A percentile compares a stretch with the other conserved stretches of the same genome.
These are phyloP conservation scores for Diaporthe citri DNA, from an alignment of 2,329 filamentous ascomycete genomes.

Conservation along the genomic window DNA sequence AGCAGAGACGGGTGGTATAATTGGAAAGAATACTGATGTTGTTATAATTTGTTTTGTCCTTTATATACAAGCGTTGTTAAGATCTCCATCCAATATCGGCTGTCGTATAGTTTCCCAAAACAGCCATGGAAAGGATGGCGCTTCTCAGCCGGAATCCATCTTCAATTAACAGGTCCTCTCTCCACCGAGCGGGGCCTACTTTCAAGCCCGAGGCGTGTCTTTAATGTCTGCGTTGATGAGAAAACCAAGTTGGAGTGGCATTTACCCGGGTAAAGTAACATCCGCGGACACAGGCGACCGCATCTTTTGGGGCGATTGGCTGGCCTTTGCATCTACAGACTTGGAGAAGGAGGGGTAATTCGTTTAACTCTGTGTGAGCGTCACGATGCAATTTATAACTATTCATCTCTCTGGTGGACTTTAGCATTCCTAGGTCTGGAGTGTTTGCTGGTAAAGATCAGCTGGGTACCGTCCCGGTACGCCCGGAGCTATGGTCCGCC, in stretches of 20 bases:
- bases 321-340: no score
- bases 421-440: background rate
- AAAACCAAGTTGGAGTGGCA: background rate
- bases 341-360: background rate
- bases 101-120: background rate
- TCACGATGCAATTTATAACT: background rate
- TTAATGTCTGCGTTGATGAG: background rate
- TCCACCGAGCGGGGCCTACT: background rate
- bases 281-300: background rate
- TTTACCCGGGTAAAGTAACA: constrained; percentile 14
- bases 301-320: background rate
- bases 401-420: background rate
- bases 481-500: background rate
- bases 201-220: background rate
- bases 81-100: background rate
- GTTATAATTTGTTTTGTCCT: background rate
- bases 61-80: background rate
- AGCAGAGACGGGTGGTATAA: background rate
- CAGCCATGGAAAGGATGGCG: background rate
- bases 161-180: background rate
- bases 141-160: background rate
- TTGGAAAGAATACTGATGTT: background rate
- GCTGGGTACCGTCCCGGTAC: background rate
- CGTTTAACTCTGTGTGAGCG: background rate
- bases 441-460: background rate